A percentile compares a stretch with the other conserved stretches of the same genome.
These are phyloP conservation scores for Penicillium sp. DNA, from an alignment of 2,329 filamentous ascomycete species.

Conservation along the genomic window DNA sequence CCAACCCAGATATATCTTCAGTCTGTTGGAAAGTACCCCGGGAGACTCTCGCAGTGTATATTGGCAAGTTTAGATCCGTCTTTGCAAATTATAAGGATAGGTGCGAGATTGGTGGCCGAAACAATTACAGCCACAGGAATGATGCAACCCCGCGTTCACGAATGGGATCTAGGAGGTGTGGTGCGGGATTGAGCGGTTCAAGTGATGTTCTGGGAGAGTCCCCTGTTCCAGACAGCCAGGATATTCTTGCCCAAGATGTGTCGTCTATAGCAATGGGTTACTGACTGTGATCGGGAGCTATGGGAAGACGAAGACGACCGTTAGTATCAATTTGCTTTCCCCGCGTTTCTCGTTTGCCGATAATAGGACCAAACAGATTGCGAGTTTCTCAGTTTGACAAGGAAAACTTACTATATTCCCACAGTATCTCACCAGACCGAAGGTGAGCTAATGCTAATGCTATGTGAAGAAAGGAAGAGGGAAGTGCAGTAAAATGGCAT, in stretches of 20 bases:
- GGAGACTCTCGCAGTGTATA: background rate
- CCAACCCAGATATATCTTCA: constrained; percentile 17
- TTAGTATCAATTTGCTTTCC: constrained; percentile 13
- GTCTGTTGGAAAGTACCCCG: background rate
- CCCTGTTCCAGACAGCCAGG: background rate
- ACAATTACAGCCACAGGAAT: constrained; percentile 5
- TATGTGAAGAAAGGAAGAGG: constrained; percentile 12
- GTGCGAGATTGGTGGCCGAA: background rate
- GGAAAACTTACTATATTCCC: background rate
- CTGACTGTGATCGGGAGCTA: constrained; percentile 13
- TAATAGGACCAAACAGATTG: background rate
- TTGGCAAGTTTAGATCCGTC: background rate
- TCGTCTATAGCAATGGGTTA: constrained; percentile 12
- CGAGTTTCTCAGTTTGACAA: background rate
- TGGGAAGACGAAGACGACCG: constrained; percentile 3
- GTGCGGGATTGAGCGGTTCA: background rate
- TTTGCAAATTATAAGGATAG: background rate
- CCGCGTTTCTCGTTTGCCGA: no score
- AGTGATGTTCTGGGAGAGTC: background rate
- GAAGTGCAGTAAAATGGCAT: constrained; percentile 20
- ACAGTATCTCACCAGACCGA: background rate
- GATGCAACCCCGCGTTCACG: constrained; percentile 16
- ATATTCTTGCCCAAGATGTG: background rate
- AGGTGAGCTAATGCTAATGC: background rate
- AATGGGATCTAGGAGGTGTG: background rate